Evolutionary conservation across 176 grass and related monocot genomes (phyloP), one percentile per base, ranked within the genome.

Genomic region (Oryza officinalis): DNA sequence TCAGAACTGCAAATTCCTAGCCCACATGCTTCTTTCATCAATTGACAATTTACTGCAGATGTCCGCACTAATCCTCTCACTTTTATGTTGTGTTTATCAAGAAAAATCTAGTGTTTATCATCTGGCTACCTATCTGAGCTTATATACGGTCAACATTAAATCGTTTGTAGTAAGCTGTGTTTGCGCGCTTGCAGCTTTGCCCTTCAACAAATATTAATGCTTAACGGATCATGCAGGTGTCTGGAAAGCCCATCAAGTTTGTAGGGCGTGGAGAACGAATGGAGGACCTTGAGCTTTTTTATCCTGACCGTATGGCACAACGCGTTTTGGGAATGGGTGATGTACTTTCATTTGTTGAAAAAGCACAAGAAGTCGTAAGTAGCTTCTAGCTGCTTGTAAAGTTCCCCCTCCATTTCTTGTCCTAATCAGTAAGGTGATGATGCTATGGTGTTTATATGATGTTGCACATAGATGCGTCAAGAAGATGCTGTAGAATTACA

Each of bases 311-410:
- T 15, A 98, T 98, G 95, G 95, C 92, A 14, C 92, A 94, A 1
- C 90, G 92, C 18, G 87, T 98, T 64, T 78, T 98, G 68, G 95
- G 95, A 67, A 95, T 98, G 95, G 95, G 95, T 38, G 95, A 98
- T 82, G 95, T 98, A 78, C 95, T 98, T 89, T 94, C 95, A 74
- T 98, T 98, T 77, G 95, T 98, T 46, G 95, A 98, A 84, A 98
- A 98, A 74, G 96, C 96, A 54, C 93, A 99, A 90, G 91, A 99
- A 96, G 74, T 99, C 1, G 96, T 96, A 94, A 94, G 89, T 90
- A 61, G 10, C 25, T 60, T 79, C 45, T 90, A 61, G 10, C 25
- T 60, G 75, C 45, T 52, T 84, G 13, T 61, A 37, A 47, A 60
- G 69, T 22, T 27, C 46, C 14, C 38, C 27, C 71, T 46, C 33